Evolutionary conservation across 2,329 filamentous ascomycete species (phyloP).

Genomic region (Fusarium algeriense): DNA sequence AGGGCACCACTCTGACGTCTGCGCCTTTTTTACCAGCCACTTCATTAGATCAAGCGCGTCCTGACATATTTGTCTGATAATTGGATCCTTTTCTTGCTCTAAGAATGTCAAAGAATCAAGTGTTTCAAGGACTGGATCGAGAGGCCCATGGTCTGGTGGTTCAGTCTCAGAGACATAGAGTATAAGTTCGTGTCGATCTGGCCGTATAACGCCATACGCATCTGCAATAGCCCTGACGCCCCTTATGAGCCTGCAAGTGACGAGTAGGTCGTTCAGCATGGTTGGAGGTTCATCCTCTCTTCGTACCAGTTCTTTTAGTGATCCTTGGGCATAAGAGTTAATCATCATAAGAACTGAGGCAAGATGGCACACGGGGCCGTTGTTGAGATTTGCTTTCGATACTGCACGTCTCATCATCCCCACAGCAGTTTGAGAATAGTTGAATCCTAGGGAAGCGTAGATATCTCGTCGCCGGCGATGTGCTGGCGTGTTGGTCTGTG

Average conservation of each 20-base stretch:
- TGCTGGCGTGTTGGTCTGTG: neutral
- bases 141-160: neutral
- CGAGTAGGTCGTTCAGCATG: neutral
- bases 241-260: neutral
- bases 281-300: neutral
- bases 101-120: neutral
- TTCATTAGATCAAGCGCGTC: neutral
- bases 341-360: constrained; percentile 15
- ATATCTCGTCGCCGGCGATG: neutral
- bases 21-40: neutral
- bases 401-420: constrained; percentile 3
- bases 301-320: neutral
- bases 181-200: neutral
- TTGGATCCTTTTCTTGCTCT: neutral
- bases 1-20: constrained; percentile 1
- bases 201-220: constrained; percentile 2
- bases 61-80: neutral
- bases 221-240: neutral
- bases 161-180: neutral
- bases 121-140: neutral
- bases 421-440: neutral
- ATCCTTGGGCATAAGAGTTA: constrained; percentile 6
- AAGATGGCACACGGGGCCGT: neutral
- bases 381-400: neutral
- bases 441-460: neutral